phyloP scores from a whole-genome alignment of 106 monocot species.

The Dioscorea alata region DNA sequence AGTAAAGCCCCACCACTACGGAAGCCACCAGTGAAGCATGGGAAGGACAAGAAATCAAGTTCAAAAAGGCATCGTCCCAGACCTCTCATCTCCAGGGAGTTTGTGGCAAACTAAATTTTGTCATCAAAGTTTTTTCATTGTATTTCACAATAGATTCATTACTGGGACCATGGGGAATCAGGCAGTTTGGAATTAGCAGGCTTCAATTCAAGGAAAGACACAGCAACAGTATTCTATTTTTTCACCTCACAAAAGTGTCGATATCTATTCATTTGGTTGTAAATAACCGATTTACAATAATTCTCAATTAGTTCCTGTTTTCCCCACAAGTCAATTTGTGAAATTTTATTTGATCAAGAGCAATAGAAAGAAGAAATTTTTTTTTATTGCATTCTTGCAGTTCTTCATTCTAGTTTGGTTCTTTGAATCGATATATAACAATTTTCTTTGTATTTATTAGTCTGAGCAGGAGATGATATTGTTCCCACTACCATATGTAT shows the following conservation, averaged over 20 bases:
- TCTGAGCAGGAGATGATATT: too few species aligned
- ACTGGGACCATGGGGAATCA: background rate
- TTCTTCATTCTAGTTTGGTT: too few species aligned
- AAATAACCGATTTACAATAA: slow-evolving; percentile 25
- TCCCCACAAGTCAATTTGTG: background rate
- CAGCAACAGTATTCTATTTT: too few species aligned
- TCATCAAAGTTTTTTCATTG: background rate
- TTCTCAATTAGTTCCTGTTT: slow-evolving; percentile 4
- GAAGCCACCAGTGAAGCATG: slow-evolving; percentile 28
- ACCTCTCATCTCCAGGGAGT: slow-evolving; percentile 20
- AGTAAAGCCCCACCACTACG: slow-evolving; percentile 25
- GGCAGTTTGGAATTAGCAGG: background rate
- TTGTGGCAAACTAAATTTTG: slow-evolving; percentile 16
- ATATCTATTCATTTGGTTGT: slow-evolving; percentile 32
- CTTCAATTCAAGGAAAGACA: too few species aligned
- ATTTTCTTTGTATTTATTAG: too few species aligned
- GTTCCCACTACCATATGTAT: too few species aligned
- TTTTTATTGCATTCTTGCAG: too few species aligned
- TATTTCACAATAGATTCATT: slow-evolving; percentile 12
- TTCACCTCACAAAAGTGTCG: slow-evolving; percentile 1
- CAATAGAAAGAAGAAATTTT: background rate
- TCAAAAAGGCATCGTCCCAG: slow-evolving; percentile 32
- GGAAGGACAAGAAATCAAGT: slow-evolving; percentile 41
- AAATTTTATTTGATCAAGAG: background rate
- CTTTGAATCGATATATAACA: too few species aligned